Evolutionary conservation across 2,329 filamentous ascomycete species (phyloP), one percentile per base, ranked within the genome.

Genomic region (Colletotrichum brevisporum): DNA sequence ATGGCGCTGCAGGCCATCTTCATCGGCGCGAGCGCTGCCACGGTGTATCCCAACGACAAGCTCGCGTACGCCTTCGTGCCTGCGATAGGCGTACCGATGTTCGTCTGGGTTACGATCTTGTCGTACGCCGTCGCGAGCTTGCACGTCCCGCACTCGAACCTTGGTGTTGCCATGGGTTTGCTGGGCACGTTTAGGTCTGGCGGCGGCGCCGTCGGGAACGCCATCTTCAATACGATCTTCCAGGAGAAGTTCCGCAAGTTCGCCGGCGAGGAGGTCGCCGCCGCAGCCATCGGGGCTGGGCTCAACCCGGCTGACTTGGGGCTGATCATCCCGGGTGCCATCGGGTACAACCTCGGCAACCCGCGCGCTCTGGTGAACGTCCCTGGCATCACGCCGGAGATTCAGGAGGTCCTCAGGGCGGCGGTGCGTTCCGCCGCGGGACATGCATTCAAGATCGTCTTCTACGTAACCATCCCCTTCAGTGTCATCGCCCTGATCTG

Each of bases 181-280:
- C 69, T 78, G 13, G 77, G 77, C 3, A 77, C 76, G 0, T 78
- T 77, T 70, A 73, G 78, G 41, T 75, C 73, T 18, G 74, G 69
- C 10, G 78, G 78, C 26, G 77, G 76, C 16, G 75, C 77, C 9
- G 75, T 80, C 16, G 78, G 77, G 21, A 79, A 76, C 45, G 77
- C 79, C 26, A 74, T 80, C 59, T 80, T 79, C 73, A 74, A 74
- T 16, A 77, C 77, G 8, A 77, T 80, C 60, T 71, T 71, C 57
- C 69, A 71, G n/a, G 61, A 71, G 21, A 70, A 60, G 9, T 71
- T 71, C 54, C 53, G 51, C 0, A 63, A 77, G 53, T 78, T 71
- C 41, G 74, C 72, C n/a, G 75, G 69, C 3, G 60, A 70, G 5
- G 73, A 75, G 6, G 74, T 81, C 43, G 72, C 73, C 6, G 55